Base-by-base conservation (phyloP, 495 filamentous ascomycete species). In the Penicillium pulvis region DNA sequence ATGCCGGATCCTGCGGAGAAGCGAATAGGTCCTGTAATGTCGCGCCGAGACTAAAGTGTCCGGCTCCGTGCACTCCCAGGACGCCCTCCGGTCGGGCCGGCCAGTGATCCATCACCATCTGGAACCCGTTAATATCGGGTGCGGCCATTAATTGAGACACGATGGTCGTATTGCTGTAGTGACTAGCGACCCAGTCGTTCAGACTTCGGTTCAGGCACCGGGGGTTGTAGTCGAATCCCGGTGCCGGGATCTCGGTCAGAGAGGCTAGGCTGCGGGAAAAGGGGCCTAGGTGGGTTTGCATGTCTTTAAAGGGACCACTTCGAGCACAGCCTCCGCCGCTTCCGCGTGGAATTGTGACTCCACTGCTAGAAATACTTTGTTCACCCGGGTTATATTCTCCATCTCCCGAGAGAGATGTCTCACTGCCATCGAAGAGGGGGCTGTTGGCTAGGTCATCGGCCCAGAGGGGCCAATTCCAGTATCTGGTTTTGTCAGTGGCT, bases 151-250 rank as follows among this genome's bases (percentile, higher is more conserved):
- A 51, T 1, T 19, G 17, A 11, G 59, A 51, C 6, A 67, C 41
- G 6, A 70, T 51, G 6, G 56, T 57, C 16, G 42, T n/a, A 44
- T 69, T 70, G 59, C 61, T 70, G 54, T 64, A 67, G 33, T 53
- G 39, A n/a, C 14, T 41, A n/a, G 39, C 14, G 39, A 41, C 58
- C 24, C 61, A 67, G 24, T 60, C 61, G 56, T 80, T 81, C 17
- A 91, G 71, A 63, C 88, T 88, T n/a, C 89, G 81, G 42, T 71
- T 79, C 35, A 91, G 70, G 62, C 89, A 89, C 23, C 85, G 81
- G 1, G 82, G 85, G 68, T 85, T 85, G 62, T 81, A 80, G 41
- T 68, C 70, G 39, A 72, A 71, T 26, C 53, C 55, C 1, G 67
- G 63, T 1, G 53, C 49, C 1, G 74, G 70, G 42, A 79, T 61